Evolutionary conservation across 2,329 filamentous ascomycete species (phyloP).

Genomic region (Emydomyces testavorans): DNA sequence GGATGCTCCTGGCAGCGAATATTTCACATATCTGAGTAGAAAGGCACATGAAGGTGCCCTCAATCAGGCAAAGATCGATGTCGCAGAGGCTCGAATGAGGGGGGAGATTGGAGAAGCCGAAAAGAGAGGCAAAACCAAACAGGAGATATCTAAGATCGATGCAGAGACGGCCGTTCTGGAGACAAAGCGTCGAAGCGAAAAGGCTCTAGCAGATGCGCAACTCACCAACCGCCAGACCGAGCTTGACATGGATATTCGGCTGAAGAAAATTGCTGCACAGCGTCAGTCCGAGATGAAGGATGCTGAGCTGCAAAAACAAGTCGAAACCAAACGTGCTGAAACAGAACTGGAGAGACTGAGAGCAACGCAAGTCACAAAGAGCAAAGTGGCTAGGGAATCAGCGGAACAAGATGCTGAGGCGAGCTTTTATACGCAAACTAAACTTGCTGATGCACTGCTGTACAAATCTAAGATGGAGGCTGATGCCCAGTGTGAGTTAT

Average conservation of each 20-base stretch:
- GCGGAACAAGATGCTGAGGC: slow-evolving; percentile 39
- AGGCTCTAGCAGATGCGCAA: slow-evolving; percentile 64
- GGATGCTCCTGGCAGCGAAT: slow-evolving; percentile 68
- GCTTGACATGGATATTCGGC: slow-evolving; percentile 61
- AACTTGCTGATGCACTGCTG: slow-evolving; percentile 42
- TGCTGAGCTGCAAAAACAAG: slow-evolving; percentile 66
- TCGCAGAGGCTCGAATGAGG: slow-evolving; percentile 48
- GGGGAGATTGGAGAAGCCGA: slow-evolving; percentile 57
- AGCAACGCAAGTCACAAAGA: slow-evolving; percentile 66
- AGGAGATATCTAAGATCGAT: slow-evolving; percentile 78
- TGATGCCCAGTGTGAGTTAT: slow-evolving; percentile 25
- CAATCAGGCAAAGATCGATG: slow-evolving; percentile 60
- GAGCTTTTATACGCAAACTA: slow-evolving; percentile 40
- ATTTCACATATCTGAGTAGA: slow-evolving; percentile 68
- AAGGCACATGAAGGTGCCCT: slow-evolving; percentile 78
- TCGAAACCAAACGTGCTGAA: slow-evolving; percentile 63
- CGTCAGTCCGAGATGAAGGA: slow-evolving; percentile 64
- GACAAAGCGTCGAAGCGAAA: slow-evolving; percentile 73
- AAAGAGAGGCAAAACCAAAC: slow-evolving; percentile 67
- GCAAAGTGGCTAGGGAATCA: slow-evolving; percentile 42
- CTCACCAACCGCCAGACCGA: slow-evolving; percentile 61
- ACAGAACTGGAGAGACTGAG: slow-evolving; percentile 72
- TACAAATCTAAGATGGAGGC: slow-evolving; percentile 34
- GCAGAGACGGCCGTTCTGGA: slow-evolving; percentile 74
- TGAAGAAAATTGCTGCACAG: slow-evolving; percentile 61